A percentile compares a stretch with the other conserved stretches of the same genome.
Evolutionary conservation across 306 rosid species (phyloP).

Genomic region (Corylus heterophylla): DNA sequence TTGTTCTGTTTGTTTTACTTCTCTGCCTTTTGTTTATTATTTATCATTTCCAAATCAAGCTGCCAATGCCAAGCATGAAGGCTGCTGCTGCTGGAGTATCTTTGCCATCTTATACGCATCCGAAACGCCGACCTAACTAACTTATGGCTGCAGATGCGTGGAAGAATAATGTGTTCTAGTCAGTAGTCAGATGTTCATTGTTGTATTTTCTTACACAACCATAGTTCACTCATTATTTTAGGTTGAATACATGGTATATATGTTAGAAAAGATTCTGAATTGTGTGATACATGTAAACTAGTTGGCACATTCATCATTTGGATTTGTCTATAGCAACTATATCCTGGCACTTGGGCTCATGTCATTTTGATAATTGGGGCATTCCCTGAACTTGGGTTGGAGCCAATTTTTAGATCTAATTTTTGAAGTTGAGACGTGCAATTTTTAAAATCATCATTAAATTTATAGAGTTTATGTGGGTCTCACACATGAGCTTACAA

Average conservation of each 20-base stretch:
- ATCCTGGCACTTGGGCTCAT: neutral
- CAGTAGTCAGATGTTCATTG: neutral
- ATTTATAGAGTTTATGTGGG: too few species aligned
- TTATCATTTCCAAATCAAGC: slow-evolving; percentile 60
- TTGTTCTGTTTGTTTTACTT: slow-evolving; percentile 60
- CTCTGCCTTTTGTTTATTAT: slow-evolving; percentile 57
- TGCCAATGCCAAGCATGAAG: slow-evolving; percentile 68
- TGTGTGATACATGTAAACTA: neutral
- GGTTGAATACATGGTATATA: neutral
- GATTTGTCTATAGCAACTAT: neutral
- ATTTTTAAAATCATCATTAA: too few species aligned
- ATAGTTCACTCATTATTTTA: slow-evolving; percentile 31
- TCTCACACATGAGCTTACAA: too few species aligned
- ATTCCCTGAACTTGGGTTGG: neutral
- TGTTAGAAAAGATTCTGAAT: neutral
- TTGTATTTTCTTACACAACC: neutral
- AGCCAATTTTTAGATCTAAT: neutral
- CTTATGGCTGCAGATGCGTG: neutral
- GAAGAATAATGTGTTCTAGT: neutral
- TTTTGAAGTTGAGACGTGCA: neutral
- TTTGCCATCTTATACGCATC: slow-evolving; percentile 47
- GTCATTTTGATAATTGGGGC: neutral
- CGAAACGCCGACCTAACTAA: slow-evolving; percentile 40
- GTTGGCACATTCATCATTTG: neutral
- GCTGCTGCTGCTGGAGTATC: slow-evolving; percentile 38